A percentile compares a stretch with the other conserved stretches of the same genome.
These are phyloP conservation scores for Pichia exigua DNA, from an alignment of 805 yeast genomes.

Conservation along the genomic window DNA sequence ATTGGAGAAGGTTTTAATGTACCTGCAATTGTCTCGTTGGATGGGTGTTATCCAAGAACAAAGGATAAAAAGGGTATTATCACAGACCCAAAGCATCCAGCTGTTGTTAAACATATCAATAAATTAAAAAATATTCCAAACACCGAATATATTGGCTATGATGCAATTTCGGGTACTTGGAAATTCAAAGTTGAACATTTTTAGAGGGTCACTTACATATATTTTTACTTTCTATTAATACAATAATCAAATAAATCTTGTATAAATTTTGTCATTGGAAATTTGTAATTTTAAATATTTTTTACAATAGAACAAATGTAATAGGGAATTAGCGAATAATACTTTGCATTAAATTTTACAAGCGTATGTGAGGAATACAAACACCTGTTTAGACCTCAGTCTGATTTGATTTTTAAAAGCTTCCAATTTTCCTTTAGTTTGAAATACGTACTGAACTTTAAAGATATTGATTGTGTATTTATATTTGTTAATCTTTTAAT, in stretches of 20 bases:
- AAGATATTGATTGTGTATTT: no score
- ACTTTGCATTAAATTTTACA: background rate
- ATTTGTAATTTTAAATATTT: background rate
- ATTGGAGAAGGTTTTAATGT: conserved; percentile 79
- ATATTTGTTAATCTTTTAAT: no score
- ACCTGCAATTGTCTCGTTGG: conserved; percentile 63
- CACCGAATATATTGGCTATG: conserved; percentile 66
- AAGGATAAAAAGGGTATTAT: conserved; percentile 66
- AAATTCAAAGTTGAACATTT: conserved; percentile 45
- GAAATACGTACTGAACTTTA: no score
- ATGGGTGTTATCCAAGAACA: conserved; percentile 73
- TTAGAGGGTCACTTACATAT: conserved; percentile 4
- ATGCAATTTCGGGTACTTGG: conserved; percentile 69
- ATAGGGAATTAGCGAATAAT: no score
- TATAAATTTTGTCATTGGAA: background rate
- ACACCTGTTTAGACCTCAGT: no score
- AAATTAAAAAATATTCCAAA: conserved; percentile 54
- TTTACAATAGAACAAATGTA: background rate
- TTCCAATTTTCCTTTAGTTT: no score
- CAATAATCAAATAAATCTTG: background rate
- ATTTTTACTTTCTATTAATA: background rate
- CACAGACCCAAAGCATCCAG: conserved; percentile 67
- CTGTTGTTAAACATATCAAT: conserved; percentile 60
- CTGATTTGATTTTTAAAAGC: no score
- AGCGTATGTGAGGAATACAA: no score